Evolutionary conservation across 306 rosid genomes (phyloP).

Genomic region (Cercis canadensis): DNA sequence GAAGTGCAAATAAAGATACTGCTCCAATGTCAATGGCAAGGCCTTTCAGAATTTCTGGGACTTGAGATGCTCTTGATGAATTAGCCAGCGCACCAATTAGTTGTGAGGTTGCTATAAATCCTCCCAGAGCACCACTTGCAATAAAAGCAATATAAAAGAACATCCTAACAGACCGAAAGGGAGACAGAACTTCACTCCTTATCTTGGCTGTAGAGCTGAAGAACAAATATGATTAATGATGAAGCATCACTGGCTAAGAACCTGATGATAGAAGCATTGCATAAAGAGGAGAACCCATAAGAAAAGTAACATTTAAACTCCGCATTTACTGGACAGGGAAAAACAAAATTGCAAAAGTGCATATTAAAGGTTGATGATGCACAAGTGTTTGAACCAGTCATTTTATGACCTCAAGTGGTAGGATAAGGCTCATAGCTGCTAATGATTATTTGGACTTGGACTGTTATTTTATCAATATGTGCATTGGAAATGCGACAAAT

Average conservation of each 20-base stretch:
- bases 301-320: conserved; percentile 30
- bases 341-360: conserved; percentile 7
- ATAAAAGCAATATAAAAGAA: conserved; percentile 75
- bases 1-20: conserved; percentile 72
- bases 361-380: background rate
- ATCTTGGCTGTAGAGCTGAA: conserved; percentile 88
- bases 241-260: conserved; percentile 56
- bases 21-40: conserved; percentile 91
- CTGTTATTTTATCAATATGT: background rate
- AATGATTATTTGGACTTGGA: background rate
- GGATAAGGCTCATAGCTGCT: too few species aligned
- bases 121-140: conserved; percentile 78
- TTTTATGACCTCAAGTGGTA: background rate
- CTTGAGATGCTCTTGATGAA: conserved; percentile 63
- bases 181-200: conserved; percentile 84
- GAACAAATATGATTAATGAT: conserved; percentile 54
- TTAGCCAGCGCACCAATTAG: conserved; percentile 75
- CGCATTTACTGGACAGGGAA: conserved; percentile 37
- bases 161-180: conserved; percentile 87
- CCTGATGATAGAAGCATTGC: conserved; percentile 51
- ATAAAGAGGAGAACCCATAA: conserved; percentile 42
- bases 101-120: conserved; percentile 72
- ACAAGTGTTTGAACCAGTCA: background rate
- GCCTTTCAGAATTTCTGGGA: conserved; percentile 64
- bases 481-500: background rate